phyloP scores from a whole-genome alignment of 2,329 filamentous ascomycete species.

The Raffaelea ambrosiae region DNA sequence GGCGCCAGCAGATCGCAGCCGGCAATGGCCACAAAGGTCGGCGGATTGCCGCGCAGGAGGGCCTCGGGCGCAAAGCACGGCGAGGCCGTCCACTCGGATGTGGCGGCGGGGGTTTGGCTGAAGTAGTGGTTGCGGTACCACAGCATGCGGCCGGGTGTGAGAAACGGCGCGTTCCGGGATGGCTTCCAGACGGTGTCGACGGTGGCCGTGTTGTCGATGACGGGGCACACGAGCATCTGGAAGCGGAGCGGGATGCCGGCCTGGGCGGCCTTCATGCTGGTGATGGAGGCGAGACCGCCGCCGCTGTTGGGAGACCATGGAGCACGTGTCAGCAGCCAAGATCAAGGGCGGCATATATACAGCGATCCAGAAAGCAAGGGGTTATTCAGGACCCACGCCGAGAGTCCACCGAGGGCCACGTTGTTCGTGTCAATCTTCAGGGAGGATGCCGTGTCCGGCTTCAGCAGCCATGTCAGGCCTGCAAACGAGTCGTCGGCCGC shows the following conservation, averaged over 20 bases:
- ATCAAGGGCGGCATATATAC: too few species aligned
- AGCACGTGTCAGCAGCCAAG: too few species aligned
- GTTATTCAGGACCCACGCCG: background rate
- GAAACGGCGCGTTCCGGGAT: constrained; percentile 43
- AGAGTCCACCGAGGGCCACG: background rate
- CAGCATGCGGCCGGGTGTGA: constrained; percentile 45
- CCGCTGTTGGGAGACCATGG: background rate
- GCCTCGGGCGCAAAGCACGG: constrained; percentile 32
- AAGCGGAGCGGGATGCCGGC: constrained; percentile 15
- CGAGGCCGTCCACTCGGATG: constrained; percentile 29
- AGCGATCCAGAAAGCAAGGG: too few species aligned
- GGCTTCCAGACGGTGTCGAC: constrained; percentile 40
- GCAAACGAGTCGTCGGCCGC: constrained; percentile 51
- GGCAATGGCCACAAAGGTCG: constrained; percentile 43
- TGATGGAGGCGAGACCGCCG: constrained; percentile 6
- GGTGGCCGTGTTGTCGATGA: constrained; percentile 47
- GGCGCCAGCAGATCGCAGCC: constrained; percentile 47
- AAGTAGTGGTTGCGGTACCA: constrained; percentile 54
- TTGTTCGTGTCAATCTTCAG: background rate
- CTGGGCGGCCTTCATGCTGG: constrained; percentile 1
- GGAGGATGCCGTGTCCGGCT: background rate
- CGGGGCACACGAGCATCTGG: constrained; percentile 50
- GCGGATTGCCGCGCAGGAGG: constrained; percentile 40
- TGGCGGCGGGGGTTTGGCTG: constrained; percentile 33
- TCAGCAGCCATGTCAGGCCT: constrained; percentile 30